Evolutionary conservation across 2,329 filamentous ascomycete species (phyloP), one percentile per base, ranked within the genome.

Genomic region (Diaporthe caulivora): DNA sequence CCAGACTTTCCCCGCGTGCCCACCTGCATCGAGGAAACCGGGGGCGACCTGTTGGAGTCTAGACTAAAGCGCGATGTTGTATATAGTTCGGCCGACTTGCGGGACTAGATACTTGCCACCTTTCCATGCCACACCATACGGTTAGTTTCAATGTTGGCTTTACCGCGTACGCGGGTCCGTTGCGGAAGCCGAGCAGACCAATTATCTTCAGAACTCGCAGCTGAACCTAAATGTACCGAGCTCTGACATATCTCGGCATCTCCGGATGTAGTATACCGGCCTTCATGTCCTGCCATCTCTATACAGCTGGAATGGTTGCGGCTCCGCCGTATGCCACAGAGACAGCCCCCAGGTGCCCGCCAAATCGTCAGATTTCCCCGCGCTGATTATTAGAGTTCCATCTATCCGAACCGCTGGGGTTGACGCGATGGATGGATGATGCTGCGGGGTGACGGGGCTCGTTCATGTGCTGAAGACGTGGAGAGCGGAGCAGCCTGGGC

Each of bases 1-100:
- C 55, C 54, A 72, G 37, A 40, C 40, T 55, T 57, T 49, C 72
- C 37, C 64, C 72, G 47, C 54, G 53, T 67, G 62, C 4, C 29
- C 31, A 40, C n/a, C 62, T 47, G 62, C 62, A 67, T 67, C 53
- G 62, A 53, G n/a, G 8, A 13, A 53, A 67, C 53, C 47, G 31
- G 62, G 62, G 62, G 62, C 53, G 47, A 37, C n/a, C 2, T 21
- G 13, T n/a, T 40, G 47, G 47, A n/a, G 31, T 40, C 44, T 18
- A 24, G 31, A 44, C 44, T 65, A 3, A 26, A 49, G 24, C 42
- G 7, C 13, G 49, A 11, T 2, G 1, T 8, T 51, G 26, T 17
- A 49, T 31, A 64, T 42, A 34, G 42, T 49, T 49, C 29, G 17
- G 17, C 6, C 60, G 60, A n/a, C 60, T 31, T 21, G 26, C 40